phyloP scores from a whole-genome alignment of 1,284 basidiomycete species.

The Coriolopsis trogii region DNA sequence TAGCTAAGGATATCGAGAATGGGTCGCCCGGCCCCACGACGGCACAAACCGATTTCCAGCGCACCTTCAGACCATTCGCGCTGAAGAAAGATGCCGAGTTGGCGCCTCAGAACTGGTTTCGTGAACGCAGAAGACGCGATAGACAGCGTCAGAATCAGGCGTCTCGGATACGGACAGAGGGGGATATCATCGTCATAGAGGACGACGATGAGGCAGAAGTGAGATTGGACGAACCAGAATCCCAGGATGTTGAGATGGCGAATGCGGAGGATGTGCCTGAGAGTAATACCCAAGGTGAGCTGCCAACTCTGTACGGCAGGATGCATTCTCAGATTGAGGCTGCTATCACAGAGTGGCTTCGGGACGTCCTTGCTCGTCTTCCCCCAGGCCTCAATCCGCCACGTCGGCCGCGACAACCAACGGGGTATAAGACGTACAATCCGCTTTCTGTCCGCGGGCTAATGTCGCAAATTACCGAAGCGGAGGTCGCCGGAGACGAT shows the following conservation, averaged over 20 bases:
- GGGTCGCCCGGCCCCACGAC: conserved; percentile 43
- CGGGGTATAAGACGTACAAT: conserved; percentile 38
- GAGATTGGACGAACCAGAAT: conserved; percentile 25
- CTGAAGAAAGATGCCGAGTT: conserved; percentile 71
- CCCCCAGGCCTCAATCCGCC: conserved; percentile 38
- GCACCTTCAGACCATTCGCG: conserved; percentile 76
- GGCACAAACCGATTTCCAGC: conserved; percentile 67
- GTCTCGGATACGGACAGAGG: conserved; percentile 30
- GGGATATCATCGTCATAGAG: conserved; percentile 59
- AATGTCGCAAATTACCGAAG: conserved; percentile 69
- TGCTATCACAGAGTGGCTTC: conserved; percentile 53
- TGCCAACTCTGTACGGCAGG: too few relatives aligned
- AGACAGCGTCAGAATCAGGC: conserved; percentile 33
- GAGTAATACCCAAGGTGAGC: too few relatives aligned
- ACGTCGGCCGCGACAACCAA: conserved; percentile 18
- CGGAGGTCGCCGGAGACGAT: conserved; percentile 73
- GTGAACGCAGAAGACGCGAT: conserved; percentile 27
- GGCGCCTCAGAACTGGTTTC: conserved; percentile 75
- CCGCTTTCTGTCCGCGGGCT: conserved; percentile 54
- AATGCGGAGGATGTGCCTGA: conserved; percentile 26
- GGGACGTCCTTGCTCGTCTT: conserved; percentile 41
- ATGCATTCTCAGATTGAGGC: too few relatives aligned
- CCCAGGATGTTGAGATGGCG: conserved; percentile 11
- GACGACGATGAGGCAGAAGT: conserved; percentile 37
- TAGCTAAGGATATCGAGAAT: conserved; percentile 36